These are phyloP conservation scores for Eugenia klotzschiana DNA, from an alignment of 441 rosid genomes.

Conservation along the genomic window DNA sequence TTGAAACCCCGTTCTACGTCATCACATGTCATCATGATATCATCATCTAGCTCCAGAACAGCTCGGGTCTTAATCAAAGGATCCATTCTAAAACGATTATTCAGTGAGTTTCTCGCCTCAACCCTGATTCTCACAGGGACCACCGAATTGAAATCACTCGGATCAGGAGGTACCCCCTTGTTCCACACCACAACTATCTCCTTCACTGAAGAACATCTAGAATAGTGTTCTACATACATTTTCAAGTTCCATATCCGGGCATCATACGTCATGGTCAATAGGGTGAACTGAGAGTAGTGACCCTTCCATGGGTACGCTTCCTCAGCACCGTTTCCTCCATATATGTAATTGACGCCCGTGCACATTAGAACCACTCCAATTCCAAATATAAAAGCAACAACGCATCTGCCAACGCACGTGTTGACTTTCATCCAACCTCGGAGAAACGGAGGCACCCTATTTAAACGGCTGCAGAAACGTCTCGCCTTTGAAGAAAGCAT, in stretches of 20 bases:
- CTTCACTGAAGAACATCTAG: slow-evolving; percentile 78
- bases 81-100: slow-evolving; percentile 76
- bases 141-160: slow-evolving; percentile 51
- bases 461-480: slow-evolving; percentile 55
- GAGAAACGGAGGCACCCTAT: slow-evolving; percentile 40
- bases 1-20: slow-evolving; percentile 75
- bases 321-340: slow-evolving; percentile 72
- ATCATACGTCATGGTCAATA: slow-evolving; percentile 85
- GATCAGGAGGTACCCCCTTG: slow-evolving; percentile 65
- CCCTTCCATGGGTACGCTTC: slow-evolving; percentile 54
- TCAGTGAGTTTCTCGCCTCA: slow-evolving; percentile 57
- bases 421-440: slow-evolving; percentile 48
- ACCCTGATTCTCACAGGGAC: slow-evolving; percentile 78
- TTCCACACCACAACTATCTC: slow-evolving; percentile 96
- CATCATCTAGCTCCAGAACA: slow-evolving; percentile 92
- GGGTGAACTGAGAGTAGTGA: slow-evolving; percentile 70
- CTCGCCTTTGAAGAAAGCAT: slow-evolving; percentile 46
- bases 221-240: slow-evolving; percentile 82
- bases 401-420: slow-evolving; percentile 36
- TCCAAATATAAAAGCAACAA: slow-evolving; percentile 26
- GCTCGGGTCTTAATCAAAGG: slow-evolving; percentile 54
- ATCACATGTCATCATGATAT: slow-evolving; percentile 84
- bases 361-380: slow-evolving; percentile 47
- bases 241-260: slow-evolving; percentile 97
- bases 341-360: slow-evolving; percentile 38